phyloP scores from a whole-genome alignment of 768 basidiomycete genomes.

The Mycena rosella region DNA sequence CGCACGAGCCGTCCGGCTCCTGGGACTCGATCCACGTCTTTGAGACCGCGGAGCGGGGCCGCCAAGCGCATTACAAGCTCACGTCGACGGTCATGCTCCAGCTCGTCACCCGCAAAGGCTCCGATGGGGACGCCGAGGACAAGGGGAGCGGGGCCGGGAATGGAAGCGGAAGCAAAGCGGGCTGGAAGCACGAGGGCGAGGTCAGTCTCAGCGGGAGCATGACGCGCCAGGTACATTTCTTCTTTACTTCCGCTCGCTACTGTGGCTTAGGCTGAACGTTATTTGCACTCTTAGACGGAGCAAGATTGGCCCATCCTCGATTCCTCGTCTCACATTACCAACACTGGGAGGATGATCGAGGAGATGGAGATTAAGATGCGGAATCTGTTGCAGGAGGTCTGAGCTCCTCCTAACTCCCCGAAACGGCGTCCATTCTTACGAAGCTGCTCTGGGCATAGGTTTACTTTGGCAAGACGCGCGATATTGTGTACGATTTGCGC shows the following conservation, averaged over 20 bases:
- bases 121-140: conserved; percentile 49
- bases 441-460: conserved; percentile 60
- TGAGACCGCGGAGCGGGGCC: conserved; percentile 91
- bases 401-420: conserved; percentile 26
- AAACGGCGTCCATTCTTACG: conserved; percentile 5
- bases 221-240: conserved; percentile 85
- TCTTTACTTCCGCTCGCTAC: conserved; percentile 1
- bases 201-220: conserved; percentile 94
- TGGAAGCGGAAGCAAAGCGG: conserved; percentile 52
- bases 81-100: conserved; percentile 98
- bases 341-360: conserved; percentile 96
- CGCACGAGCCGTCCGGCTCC: conserved; percentile 80
- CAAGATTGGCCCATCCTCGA: conserved; percentile 89
- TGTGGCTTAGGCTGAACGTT: conserved; percentile 27
- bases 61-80: conserved; percentile 96
- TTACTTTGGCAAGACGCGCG: conserved; percentile 96
- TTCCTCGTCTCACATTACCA: conserved; percentile 87
- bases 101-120: conserved; percentile 69
- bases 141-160: conserved; percentile 54
- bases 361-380: conserved; percentile 99
- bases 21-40: conserved; percentile 99
- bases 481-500: conserved; percentile 93
- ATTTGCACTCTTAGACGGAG: conserved; percentile 72
- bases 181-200: conserved; percentile 76
- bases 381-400: conserved; percentile 89